Base-by-base conservation (phyloP, 495 filamentous ascomycete species). In the Cairneyella variabilis region DNA sequence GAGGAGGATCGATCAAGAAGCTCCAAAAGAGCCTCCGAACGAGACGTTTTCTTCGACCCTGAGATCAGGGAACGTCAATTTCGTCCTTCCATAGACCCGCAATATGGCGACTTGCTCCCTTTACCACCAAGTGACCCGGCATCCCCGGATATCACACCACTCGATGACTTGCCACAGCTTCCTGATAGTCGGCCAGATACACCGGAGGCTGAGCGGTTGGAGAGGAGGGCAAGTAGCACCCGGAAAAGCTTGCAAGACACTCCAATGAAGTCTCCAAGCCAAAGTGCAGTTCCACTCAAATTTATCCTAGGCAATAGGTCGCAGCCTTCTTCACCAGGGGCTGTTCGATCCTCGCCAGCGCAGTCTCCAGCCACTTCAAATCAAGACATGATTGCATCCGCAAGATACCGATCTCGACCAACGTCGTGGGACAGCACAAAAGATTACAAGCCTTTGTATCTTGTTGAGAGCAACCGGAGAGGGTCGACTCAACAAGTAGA, bases 61-160 rank as follows among this genome's bases (percentile, higher is more conserved):
- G 78, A 79, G 54, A 75, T 79, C 57, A 61, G 65, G 32, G 68
- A 59, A 17, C 51, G 77, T 32, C 65, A 68, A 50, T 73, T 82
- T 54, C 73, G 75, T 60, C 76, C 76, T 43, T 76, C 77, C 38
- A 80, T 82, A 55, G 78, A 82, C 63, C 78, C 78, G 18, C 71
- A 71, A 45, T 76, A 74, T 56, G 75, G 76, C 51, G 78, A 82
- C 53, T 64, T 80, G 12, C 69, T 82, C 37, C 77, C 76, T 25
- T 60, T 82, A 45, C 78, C 78, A 57, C 78, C 78, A 16, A 78
- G 73, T 53, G 64, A 66, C 48, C 70, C 77, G 55, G 40, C 25
- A 3, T 43, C 60, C 12, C 76, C 75, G n/a, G 39, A 54, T 23
- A 22, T 50, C 21, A 54, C 57, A 16, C 30, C 51, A 28, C 17